These are phyloP conservation scores for Entophlyctis helioformis DNA, from an alignment of 192 early-diverging fungal species.

Conservation along the genomic window DNA sequence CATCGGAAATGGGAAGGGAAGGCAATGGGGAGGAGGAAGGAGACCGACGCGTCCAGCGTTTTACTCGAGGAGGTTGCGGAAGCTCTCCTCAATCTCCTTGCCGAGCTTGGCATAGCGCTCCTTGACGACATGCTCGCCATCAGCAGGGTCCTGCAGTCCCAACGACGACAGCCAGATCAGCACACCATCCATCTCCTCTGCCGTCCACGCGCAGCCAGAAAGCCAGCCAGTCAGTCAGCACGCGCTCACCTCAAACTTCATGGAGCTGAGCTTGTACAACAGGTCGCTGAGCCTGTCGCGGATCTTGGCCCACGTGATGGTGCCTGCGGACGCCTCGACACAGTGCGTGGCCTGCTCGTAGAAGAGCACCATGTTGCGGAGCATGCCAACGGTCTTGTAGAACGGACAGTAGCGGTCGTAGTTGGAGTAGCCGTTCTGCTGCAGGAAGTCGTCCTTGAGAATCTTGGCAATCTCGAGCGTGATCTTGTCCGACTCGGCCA, in stretches of 20 bases:
- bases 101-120: constrained; percentile 83
- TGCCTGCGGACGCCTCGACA: constrained; percentile 80
- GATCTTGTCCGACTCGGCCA: constrained; percentile 97
- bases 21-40: too few relatives aligned
- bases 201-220: too few relatives aligned
- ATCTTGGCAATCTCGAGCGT: constrained; percentile 94
- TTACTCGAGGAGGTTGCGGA: constrained; percentile 67
- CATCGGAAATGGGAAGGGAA: too few relatives aligned
- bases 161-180: too few relatives aligned
- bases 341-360: constrained; percentile 89
- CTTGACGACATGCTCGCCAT: constrained; percentile 78
- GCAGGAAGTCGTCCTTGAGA: constrained; percentile 99
- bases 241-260: constrained; percentile 85
- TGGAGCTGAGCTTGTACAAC: constrained; percentile 92
- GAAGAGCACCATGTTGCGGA: constrained; percentile 95
- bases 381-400: constrained; percentile 98
- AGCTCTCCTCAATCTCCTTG: constrained; percentile 94
- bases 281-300: constrained; percentile 84
- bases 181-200: too few relatives aligned
- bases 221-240: constrained; percentile 4
- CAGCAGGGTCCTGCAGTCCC: constrained; percentile 67
- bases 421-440: constrained; percentile 97
- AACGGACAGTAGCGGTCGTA: constrained; percentile 99
- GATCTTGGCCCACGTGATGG: constrained; percentile 93
- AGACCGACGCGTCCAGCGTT: too few relatives aligned